A percentile compares a stretch with the other conserved stretches of the same genome.
These are phyloP conservation scores for Orbilia brochopaga DNA, from an alignment of 2,329 filamentous ascomycete species.

Conservation along the genomic window DNA sequence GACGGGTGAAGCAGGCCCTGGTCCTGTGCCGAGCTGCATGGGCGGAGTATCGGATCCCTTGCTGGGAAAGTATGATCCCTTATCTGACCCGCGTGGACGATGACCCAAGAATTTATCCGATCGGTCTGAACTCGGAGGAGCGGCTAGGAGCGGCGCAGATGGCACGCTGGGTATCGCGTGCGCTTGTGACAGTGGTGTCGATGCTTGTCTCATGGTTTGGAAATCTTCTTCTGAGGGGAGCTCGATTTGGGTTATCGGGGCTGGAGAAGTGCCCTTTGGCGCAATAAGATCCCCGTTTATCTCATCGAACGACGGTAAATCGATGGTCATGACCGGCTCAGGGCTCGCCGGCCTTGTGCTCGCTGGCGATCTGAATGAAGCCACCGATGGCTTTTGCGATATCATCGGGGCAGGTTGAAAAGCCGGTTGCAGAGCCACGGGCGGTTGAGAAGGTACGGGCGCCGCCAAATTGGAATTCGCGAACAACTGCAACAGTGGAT, in stretches of 20 bases:
- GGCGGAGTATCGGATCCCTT: constrained; percentile 33
- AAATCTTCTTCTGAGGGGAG: constrained; percentile 41
- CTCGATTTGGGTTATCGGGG: constrained; percentile 41
- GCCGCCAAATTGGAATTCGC: constrained; percentile 13
- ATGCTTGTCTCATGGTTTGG: constrained; percentile 44
- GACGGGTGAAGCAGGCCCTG: constrained; percentile 23
- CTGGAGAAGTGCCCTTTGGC: constrained; percentile 36
- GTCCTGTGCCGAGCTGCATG: constrained; percentile 23
- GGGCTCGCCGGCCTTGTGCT: constrained; percentile 46
- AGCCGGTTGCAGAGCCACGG: constrained; percentile 33
- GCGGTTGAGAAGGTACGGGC: constrained; percentile 9
- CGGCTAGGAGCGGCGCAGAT: constrained; percentile 23
- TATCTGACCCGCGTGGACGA: constrained; percentile 28
- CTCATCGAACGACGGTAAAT: constrained; percentile 46
- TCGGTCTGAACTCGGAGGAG: constrained; percentile 16
- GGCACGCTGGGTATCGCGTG: constrained; percentile 36
- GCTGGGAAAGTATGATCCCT: constrained; percentile 39
- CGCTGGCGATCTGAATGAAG: constrained; percentile 42
- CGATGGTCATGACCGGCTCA: constrained; percentile 49
- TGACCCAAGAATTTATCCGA: constrained; percentile 20
- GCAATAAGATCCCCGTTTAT: constrained; percentile 35
- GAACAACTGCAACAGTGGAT: constrained; percentile 44
- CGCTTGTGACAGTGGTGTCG: constrained; percentile 41
- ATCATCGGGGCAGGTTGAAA: constrained; percentile 31
- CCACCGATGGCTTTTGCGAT: constrained; percentile 16